Base-by-base conservation (phyloP, 1,284 basidiomycete genomes). In the Rhodotorula sp. region DNA sequence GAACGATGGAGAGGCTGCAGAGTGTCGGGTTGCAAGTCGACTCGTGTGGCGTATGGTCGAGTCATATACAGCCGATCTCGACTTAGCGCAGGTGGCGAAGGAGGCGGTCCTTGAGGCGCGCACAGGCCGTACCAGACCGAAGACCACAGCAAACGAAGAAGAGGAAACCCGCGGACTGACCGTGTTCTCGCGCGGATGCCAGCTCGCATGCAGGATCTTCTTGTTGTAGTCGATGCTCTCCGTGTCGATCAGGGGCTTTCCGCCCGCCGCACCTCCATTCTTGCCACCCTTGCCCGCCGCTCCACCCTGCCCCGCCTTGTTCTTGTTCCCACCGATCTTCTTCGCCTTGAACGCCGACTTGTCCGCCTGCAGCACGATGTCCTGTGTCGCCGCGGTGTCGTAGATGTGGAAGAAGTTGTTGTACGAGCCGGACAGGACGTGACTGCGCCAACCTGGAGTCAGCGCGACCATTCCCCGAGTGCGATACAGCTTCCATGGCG, bases 331-430 rank as follows among this genome's bases (percentile, higher is more conserved):
- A 7, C 84, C 92, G 70, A 95, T 91, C 85, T 98, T 97, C 88
- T 98, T 99, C 59, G 92, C 92, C 83, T 99, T 99, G 86, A 99
- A 99, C 9, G 95, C 95, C 22, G 93, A 95, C 83, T 99, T 99
- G 84, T 99, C 96, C 9, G 96, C 96, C 82, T 99, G 96, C 67
- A 99, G 82, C 22, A 98, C 92, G 48, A 96, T 88, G 78, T 98
- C 95, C 72, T 89, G 90, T 76, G 89, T 83, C 53, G 90, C 89
- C 72, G 97, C 92, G 74, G 90, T 88, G 81, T 99, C 95, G 82
- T 94, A 98, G 86, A 99, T 94, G 82, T 95, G 93, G 90, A 99
- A 96, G 84, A 97, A 98, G 83, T 99, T 99, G 85, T 98, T 94
- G 83, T 99, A 99, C 59, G 94, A 97, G 60, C 96, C 96, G 22